A percentile compares a stretch with the other conserved stretches of the same genome.
phyloP scores from a whole-genome alignment of 768 basidiomycete genomes.

The Suillus clintonianus region DNA sequence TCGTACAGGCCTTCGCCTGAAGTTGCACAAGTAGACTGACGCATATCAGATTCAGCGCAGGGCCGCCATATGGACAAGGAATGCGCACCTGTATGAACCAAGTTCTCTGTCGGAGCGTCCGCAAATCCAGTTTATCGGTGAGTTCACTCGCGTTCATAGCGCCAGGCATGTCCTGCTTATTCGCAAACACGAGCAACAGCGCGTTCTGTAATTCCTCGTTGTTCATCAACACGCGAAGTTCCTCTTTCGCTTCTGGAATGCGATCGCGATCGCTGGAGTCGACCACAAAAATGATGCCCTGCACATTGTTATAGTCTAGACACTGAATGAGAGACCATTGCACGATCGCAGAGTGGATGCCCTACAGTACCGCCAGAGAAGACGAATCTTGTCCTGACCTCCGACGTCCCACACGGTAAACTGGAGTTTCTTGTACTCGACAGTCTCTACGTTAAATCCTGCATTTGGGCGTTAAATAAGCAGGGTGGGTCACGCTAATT shows the following conservation, averaged over 20 bases:
- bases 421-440: constrained; percentile 97
- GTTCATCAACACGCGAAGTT: constrained; percentile 91
- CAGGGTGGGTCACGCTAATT: neutral
- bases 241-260: constrained; percentile 94
- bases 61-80: neutral
- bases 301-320: constrained; percentile 81
- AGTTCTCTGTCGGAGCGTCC: constrained; percentile 92
- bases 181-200: constrained; percentile 95
- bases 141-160: constrained; percentile 99
- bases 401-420: constrained; percentile 97
- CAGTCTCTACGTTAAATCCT: constrained; percentile 98
- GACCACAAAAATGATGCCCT: constrained; percentile 96
- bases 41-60: constrained; percentile 5
- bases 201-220: constrained; percentile 99
- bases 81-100: constrained; percentile 96
- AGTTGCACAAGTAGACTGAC: constrained; percentile 74
- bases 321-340: neutral
- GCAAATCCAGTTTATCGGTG: constrained; percentile 93
- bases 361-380: constrained; percentile 85
- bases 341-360: neutral
- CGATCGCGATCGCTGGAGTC: constrained; percentile 95
- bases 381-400: constrained; percentile 98
- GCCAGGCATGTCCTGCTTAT: constrained; percentile 97
- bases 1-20: constrained; percentile 97
- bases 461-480: neutral